A percentile compares a stretch with the other conserved stretches of the same genome.
These are phyloP conservation scores for Colletotrichum musae DNA, from an alignment of 2,329 filamentous ascomycete species.

Conservation along the genomic window DNA sequence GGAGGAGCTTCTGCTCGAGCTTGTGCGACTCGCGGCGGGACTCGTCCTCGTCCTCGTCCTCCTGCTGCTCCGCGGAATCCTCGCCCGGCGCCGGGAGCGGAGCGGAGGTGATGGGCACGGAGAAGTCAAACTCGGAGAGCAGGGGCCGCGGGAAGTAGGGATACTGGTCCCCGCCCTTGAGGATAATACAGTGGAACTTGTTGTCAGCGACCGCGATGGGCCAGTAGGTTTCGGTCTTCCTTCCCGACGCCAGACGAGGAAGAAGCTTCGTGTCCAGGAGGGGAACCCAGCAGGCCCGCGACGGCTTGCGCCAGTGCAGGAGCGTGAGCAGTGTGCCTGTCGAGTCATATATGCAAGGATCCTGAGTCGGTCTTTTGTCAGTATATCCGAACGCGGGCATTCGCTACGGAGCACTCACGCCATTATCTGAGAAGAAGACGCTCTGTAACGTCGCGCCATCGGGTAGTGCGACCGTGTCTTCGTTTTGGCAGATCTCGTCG, in stretches of 20 bases:
- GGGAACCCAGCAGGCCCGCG: constrained; percentile 91
- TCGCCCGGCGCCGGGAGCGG: constrained; percentile 52
- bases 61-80: constrained; percentile 48
- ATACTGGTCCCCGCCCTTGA: constrained; percentile 94
- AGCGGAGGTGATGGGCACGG: constrained; percentile 80
- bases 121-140: constrained; percentile 94
- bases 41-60: constrained; percentile 49
- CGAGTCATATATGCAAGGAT: constrained; percentile 96
- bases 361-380: constrained; percentile 61
- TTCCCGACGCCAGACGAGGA: constrained; percentile 84
- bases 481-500: constrained; percentile 94
- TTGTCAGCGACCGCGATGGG: constrained; percentile 92
- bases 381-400: constrained; percentile 1
- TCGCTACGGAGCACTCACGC: constrained; percentile 68
- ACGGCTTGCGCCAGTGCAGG: constrained; percentile 89
- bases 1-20: constrained; percentile 87
- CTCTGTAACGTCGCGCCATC: constrained; percentile 81
- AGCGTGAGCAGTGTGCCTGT: constrained; percentile 90
- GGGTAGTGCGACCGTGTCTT: constrained; percentile 90
- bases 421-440: constrained; percentile 92
- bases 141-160: constrained; percentile 93
- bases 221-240: constrained; percentile 93
- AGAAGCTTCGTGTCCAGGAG: constrained; percentile 91
- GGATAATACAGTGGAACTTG: constrained; percentile 98
- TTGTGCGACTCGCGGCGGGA: constrained; percentile 65